Percentiles rank a stretch among this genome's conserved stretches.
Conservation (phyloP, 2,329 filamentous ascomycete species). For the Cladosporium cucumerinum region DNA sequence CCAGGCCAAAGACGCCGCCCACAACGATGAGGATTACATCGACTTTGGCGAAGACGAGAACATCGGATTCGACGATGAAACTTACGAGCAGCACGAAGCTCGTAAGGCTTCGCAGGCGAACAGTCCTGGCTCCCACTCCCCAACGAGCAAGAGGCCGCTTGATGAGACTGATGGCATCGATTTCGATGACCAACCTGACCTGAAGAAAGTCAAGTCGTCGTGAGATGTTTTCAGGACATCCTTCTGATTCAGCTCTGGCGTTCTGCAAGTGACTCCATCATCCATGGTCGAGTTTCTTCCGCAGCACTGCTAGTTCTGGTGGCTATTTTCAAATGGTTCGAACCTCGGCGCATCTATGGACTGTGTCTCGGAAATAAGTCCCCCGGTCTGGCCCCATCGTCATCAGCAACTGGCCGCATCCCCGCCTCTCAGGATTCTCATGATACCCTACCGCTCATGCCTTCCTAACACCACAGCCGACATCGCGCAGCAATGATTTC, state of each 20-base stretch:
- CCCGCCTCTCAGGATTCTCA: background rate
- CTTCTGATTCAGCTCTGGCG: background rate
- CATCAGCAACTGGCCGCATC: background rate
- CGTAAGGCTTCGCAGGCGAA: conserved; percentile 18
- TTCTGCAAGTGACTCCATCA: background rate
- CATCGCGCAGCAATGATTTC: background rate
- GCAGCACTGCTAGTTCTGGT: background rate
- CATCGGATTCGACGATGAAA: conserved; percentile 31
- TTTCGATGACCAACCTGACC: conserved; percentile 26
- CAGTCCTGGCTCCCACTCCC: conserved; percentile 22
- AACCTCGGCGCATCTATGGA: background rate
- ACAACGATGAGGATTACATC: conserved; percentile 8
- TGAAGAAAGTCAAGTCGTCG: conserved; percentile 22
- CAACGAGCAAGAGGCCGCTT: conserved; percentile 33
- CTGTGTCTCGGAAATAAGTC: background rate
- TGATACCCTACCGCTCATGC: background rate
- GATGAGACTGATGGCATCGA: conserved; percentile 28
- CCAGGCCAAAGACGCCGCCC: background rate
- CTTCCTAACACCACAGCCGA: conserved; percentile 1
- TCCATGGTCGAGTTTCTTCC: background rate
- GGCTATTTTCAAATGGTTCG: background rate
- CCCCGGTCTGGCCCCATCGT: background rate
- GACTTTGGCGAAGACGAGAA: conserved; percentile 23
- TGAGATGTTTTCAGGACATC: background rate
- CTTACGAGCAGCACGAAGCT: conserved; percentile 21